Base-by-base conservation (phyloP, 2,329 filamentous ascomycete genomes). In the Diplodia mutila region DNA sequence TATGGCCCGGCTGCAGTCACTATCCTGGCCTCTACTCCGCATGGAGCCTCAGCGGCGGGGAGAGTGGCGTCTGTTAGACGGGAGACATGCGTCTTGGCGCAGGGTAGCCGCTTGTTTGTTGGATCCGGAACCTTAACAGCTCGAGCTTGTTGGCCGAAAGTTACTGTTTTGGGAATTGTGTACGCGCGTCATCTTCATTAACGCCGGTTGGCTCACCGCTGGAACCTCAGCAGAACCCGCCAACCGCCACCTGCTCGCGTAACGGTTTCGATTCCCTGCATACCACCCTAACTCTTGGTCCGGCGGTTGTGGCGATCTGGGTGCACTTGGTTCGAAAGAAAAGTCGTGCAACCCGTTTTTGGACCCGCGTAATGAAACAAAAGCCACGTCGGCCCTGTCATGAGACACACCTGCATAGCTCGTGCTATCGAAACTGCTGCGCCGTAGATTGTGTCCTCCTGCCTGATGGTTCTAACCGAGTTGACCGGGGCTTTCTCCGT, bases 171-270 rank as follows among this genome's bases (percentile, higher is more conserved):
- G 42, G 59, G 46, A 4, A 7, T 14, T 6, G n/a, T 63, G 59
- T 5, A 63, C 59, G 59, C 59, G 59, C 59, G 59, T 63, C 59
- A 51, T 63, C 23, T n/a, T 32, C 23, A 42, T 21, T 49, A 29
- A 25, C 27, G 57, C 42, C 49, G 27, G 29, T 27, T 51, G 46
- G 59, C 42, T 51, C 42, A n/a, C 12, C 46, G 59, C 59, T 2
- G n/a, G n/a, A 63, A 63, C 27, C 27, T 63, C 59, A 63, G 59
- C 59, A 9, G 11, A 51, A 25, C 14, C 59, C 27, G 4, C n/a
- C 29, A 18, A 27, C 59, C 34, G 29, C 59, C 59, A 37, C 59
- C 12, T 48, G 46, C 59, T 37, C 46, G 42, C 59, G 46, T 63
- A 46, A 25, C 57, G 21, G 27, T 34, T n/a, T 63, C 11, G 16